Evolutionary conservation across 495 filamentous ascomycete genomes (phyloP).

Genomic region (Penicillium waksmanii): DNA sequence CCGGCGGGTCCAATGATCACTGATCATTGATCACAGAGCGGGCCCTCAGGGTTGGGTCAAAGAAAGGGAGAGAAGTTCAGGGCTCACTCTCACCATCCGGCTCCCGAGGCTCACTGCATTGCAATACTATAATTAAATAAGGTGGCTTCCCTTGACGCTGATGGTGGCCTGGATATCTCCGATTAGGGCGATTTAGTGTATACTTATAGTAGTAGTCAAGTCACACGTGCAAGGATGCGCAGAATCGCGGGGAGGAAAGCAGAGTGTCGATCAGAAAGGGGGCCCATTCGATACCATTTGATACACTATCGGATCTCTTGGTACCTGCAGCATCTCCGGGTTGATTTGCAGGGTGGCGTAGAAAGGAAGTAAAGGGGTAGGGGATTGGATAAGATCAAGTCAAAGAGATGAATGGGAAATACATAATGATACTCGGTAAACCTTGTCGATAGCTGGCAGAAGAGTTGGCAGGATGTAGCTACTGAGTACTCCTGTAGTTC

Average conservation of each 20-base stretch:
- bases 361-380: not conserved
- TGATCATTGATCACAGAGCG: not conserved
- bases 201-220: constrained; percentile 22
- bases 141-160: not conserved
- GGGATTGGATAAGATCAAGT: not conserved
- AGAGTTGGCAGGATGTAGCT: no score
- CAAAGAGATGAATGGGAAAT: no score
- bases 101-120: no score
- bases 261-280: constrained; percentile 29
- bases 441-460: no score
- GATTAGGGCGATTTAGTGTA: constrained; percentile 11
- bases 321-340: constrained; percentile 30
- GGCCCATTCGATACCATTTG: constrained; percentile 11
- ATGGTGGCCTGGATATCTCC: not conserved
- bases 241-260: constrained; percentile 28
- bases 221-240: constrained; percentile 27
- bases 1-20: constrained; percentile 6
- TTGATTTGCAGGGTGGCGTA: no score
- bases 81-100: no score
- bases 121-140: not conserved
- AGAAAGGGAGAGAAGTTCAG: not conserved
- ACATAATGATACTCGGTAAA: no score
- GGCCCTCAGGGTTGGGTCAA: not conserved
- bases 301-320: not conserved
- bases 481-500: no score